Evolutionary conservation across 768 basidiomycete genomes (phyloP), one percentile per base, ranked within the genome.

Genomic region (Rhodotorula taiwanensis): DNA sequence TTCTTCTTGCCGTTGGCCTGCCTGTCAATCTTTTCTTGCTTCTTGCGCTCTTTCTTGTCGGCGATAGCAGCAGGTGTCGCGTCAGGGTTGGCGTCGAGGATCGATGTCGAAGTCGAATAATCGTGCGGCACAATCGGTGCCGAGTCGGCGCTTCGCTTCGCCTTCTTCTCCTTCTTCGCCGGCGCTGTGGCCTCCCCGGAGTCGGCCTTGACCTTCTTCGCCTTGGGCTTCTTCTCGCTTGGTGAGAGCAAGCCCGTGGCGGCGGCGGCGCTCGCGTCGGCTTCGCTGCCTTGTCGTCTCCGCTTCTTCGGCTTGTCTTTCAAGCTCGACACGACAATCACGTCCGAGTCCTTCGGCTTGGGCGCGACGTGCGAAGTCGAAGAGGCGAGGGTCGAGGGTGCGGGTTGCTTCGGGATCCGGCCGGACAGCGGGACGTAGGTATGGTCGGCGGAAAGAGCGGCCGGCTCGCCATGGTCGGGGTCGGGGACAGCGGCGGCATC

Each of bases 261-360:
- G 28, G 28, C 42, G 11, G 41, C 27, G 16, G 52, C n/a, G 43
- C 43, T 14, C 7, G 21, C 49, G 2, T 15, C 45, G 7, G 58
- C 51, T 18, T 60, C 15, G n/a, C 33, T 31, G 3, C 16, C 30
- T 11, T 31, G 51, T 20, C 33, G 33, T 7, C 51, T 21, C n/a
- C 67, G 60, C 55, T 69, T 69, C 63, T 69, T 69, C 13, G 62
- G 62, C 56, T 61, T 64, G 67, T 69, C 67, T 36, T 57, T 57
- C 23, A 69, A 41, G 21, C 41, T 36, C 6, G 52, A 55, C 7
- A 69, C 67, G 60, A 69, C 53, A n/a, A 69, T 53, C 15, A 69
- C 67, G 52, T 69, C 67, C 25, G 41, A 39, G 52, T 60, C 58
- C 49, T 55, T 60, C 25, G 41, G n/a, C 30, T 55, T 39, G 15